Evolutionary conservation across 2,329 filamentous ascomycete species (phyloP).

Genomic region (Neoarthrinium moseri): DNA sequence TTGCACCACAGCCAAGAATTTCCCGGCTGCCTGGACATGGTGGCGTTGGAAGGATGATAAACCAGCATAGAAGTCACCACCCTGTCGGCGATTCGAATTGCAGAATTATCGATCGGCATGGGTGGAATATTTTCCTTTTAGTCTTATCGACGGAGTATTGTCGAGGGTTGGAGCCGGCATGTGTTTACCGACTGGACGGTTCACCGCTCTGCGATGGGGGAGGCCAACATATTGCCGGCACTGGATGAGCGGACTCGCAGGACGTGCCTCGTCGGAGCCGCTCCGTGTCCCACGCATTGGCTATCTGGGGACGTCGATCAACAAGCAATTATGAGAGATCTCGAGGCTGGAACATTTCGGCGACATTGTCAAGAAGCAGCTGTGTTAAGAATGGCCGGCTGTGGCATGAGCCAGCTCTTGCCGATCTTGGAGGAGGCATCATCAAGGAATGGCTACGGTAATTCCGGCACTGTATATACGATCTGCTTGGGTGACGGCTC

Average conservation of each 20-base stretch:
- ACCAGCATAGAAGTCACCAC: conserved; percentile 26
- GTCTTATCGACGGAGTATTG: neutral
- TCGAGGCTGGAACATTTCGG: too few species aligned
- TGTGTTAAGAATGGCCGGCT: neutral
- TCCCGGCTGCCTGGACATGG: conserved; percentile 26
- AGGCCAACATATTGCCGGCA: neutral
- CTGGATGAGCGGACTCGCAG: neutral
- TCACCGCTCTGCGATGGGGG: too few species aligned
- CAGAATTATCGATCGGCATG: conserved; percentile 23
- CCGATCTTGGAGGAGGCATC: neutral
- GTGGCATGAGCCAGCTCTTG: neutral
- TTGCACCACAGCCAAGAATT: conserved; percentile 16
- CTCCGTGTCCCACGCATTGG: neutral
- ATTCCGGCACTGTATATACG: conserved; percentile 23
- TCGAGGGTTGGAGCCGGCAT: conserved; percentile 7
- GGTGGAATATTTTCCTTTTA: neutral
- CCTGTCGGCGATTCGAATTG: conserved; percentile 23
- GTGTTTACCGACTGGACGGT: too few species aligned
- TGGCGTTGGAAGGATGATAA: conserved; percentile 34
- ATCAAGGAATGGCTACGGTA: neutral
- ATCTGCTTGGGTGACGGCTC: conserved; percentile 16
- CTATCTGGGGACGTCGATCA: neutral
- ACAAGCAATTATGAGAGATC: neutral
- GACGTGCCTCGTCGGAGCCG: neutral
- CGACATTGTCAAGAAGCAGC: neutral